phyloP scores from a whole-genome alignment of 164 flowering plant species.

The Magnolia officinalis region DNA sequence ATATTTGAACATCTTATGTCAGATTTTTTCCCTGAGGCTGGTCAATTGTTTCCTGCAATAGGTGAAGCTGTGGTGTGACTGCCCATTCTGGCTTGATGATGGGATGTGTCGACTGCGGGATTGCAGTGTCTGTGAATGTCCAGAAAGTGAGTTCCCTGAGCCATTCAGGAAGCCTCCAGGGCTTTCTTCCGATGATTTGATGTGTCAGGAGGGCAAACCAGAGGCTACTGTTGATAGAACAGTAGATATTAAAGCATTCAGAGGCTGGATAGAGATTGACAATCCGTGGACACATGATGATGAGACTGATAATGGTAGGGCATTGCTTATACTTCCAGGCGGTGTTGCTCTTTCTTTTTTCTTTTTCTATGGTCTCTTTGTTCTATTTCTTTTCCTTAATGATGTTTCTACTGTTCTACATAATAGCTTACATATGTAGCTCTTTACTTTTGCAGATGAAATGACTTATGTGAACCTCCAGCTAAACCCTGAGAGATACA shows the following conservation, averaged over 20 bases:
- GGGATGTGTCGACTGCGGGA: conserved; percentile 98
- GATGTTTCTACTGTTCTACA: neutral
- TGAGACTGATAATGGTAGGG: conserved; percentile 87
- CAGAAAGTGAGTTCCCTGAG: conserved; percentile 92
- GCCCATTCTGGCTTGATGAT: conserved; percentile 99
- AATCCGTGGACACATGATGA: conserved; percentile 99
- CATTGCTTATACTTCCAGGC: neutral
- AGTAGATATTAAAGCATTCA: conserved; percentile 76
- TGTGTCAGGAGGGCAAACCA: conserved; percentile 94
- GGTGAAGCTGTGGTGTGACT: conserved; percentile 97
- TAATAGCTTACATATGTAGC: neutral
- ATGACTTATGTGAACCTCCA: conserved; percentile 96
- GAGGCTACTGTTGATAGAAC: conserved; percentile 90
- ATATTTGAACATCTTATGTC: neutral
- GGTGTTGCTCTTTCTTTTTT: neutral
- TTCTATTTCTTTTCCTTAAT: neutral
- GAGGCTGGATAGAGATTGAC: conserved; percentile 82
- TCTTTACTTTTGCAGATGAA: conserved; percentile 52
- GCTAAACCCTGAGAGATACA: conserved; percentile 89
- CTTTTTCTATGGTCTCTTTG: neutral
- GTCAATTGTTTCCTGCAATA: conserved; percentile 18
- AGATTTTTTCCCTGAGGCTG: conserved; percentile 1
- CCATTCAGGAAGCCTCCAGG: conserved; percentile 56
- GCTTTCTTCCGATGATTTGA: conserved; percentile 60
- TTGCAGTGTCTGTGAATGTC: conserved; percentile 98